Percentiles rank a stretch among this genome's conserved stretches.
These are phyloP conservation scores for Dothideomycetidae sp. DNA, from an alignment of 2,329 filamentous ascomycete genomes.

Conservation along the genomic window DNA sequence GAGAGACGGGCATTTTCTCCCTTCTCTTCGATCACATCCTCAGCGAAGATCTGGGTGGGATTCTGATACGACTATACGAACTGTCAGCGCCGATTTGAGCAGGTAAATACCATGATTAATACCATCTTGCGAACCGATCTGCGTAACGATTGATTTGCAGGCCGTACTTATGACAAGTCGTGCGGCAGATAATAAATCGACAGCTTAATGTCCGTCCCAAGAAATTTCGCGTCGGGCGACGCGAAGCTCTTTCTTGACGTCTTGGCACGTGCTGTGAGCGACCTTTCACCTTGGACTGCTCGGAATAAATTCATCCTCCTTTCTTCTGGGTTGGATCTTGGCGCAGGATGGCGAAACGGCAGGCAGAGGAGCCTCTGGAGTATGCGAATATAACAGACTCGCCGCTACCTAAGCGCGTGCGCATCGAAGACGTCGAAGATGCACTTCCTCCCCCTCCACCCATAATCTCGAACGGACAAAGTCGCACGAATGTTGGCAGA, in stretches of 20 bases:
- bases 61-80: conserved; percentile 36
- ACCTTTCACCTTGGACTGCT: no score
- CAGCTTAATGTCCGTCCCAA: conserved; percentile 1
- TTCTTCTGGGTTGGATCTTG: no score
- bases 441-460: conserved; percentile 15
- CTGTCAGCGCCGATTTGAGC: background rate
- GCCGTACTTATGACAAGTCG: no score
- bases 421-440: conserved; percentile 31
- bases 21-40: conserved; percentile 94
- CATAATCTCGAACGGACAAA: conserved; percentile 14
- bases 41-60: conserved; percentile 94
- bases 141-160: no score
- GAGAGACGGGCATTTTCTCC: conserved; percentile 96
- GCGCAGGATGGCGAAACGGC: conserved; percentile 34
- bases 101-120: background rate
- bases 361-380: conserved; percentile 32
- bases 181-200: background rate
- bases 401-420: conserved; percentile 34
- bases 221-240: conserved; percentile 9
- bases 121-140: conserved; percentile 11
- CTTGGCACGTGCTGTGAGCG: conserved; percentile 4
- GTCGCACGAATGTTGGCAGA: conserved; percentile 18
- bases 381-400: conserved; percentile 26
- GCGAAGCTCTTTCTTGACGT: conserved; percentile 3
- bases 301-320: background rate